Evolutionary conservation across 2,329 filamentous ascomycete genomes (phyloP).

Genomic region (Diaporthe destruens): DNA sequence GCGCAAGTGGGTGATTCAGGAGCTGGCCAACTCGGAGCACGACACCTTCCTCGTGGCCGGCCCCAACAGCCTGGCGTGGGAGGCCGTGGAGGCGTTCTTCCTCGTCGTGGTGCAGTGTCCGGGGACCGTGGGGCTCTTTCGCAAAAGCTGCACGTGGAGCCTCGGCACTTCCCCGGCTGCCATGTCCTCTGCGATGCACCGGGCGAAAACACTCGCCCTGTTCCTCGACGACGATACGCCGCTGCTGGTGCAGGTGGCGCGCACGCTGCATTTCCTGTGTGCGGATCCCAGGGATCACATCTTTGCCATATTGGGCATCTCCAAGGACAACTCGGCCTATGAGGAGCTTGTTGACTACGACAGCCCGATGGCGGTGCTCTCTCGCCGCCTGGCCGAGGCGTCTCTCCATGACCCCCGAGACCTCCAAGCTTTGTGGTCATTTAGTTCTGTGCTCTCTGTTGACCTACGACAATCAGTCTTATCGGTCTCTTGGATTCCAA

Average conservation of each 20-base stretch:
- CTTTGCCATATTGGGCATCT: neutral
- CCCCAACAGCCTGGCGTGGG: neutral
- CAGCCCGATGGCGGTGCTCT: neutral
- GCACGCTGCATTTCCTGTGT: neutral
- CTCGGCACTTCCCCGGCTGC: rapidly evolving
- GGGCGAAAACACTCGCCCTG: neutral
- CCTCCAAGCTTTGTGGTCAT: neutral
- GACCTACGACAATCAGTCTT: neutral
- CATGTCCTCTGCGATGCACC: too few relatives aligned
- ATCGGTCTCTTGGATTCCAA: neutral
- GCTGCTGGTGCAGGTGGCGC: neutral
- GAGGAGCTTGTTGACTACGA: neutral
- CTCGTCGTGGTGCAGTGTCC: neutral
- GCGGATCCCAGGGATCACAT: neutral
- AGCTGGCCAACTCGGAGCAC: neutral
- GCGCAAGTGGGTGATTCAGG: slow-evolving; percentile 16
- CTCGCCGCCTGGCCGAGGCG: neutral
- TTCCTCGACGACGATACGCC: neutral
- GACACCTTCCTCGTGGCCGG: neutral
- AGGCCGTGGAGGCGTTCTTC: neutral
- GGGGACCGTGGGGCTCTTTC: neutral
- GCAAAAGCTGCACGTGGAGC: neutral
- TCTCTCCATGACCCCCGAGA: neutral
- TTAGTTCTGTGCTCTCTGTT: neutral
- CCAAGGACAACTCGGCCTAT: neutral